Percentiles rank a stretch among this genome's conserved stretches.
Conservation (phyloP, 805 yeast species). For the Candida loeiensis region DNA sequence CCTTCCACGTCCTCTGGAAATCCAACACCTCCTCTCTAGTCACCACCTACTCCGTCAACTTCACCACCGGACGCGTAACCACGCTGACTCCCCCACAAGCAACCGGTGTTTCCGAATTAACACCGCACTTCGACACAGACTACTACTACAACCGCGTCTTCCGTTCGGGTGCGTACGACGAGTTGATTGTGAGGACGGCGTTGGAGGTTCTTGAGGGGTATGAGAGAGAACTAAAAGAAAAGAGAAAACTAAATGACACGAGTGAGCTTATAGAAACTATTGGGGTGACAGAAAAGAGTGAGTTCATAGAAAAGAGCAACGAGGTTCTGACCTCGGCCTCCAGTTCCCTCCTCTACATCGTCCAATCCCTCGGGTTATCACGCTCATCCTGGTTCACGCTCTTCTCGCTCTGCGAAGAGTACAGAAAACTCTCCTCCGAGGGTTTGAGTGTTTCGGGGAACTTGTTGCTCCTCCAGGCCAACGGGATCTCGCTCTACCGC, state of each 20-base stretch:
- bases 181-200: conserved; percentile 49
- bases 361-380: not conserved
- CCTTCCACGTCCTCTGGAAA: not conserved
- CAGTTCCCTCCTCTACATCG: not conserved
- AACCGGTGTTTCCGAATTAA: conserved; percentile 16
- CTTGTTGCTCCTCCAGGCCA: conserved; percentile 19
- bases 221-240: conserved; percentile 31
- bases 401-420: conserved; percentile 68
- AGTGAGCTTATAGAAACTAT: not conserved
- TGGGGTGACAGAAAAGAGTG: too few relatives aligned
- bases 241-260: not conserved
- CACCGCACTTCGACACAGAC: conserved; percentile 29
- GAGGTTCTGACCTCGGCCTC: too few relatives aligned
- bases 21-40: conserved; percentile 25
- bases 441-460: conserved; percentile 33
- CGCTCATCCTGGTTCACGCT: conserved; percentile 58
- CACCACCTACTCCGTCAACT: conserved; percentile 15
- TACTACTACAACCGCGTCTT: conserved; percentile 46
- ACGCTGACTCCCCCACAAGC: conserved; percentile 7
- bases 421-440: conserved; percentile 58
- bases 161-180: conserved; percentile 47
- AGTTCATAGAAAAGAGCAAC: too few relatives aligned
- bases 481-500: conserved; percentile 32
- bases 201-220: conserved; percentile 40
- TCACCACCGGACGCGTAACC: conserved; percentile 53